Evolutionary conservation across 2,329 filamentous ascomycete genomes (phyloP).

Genomic region (Aspergillus intermedius): DNA sequence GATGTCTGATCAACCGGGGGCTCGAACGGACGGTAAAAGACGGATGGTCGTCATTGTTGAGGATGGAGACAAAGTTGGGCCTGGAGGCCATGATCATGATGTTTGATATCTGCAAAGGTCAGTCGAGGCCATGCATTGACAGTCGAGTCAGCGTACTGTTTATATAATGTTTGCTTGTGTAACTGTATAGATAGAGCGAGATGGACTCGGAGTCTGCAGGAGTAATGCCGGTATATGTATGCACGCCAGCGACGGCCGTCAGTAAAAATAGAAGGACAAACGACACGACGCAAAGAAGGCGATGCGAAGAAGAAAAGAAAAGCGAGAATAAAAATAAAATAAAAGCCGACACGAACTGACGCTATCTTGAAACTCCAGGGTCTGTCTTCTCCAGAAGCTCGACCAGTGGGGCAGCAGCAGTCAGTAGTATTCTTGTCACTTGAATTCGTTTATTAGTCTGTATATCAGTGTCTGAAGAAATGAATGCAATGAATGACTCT

Average conservation of each 20-base stretch:
- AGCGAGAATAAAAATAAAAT: neutral
- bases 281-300: slow-evolving; percentile 1
- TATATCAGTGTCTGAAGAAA: too few species aligned
- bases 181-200: too few species aligned
- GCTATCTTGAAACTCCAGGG: slow-evolving; percentile 1
- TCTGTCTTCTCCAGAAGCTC: slow-evolving; percentile 2
- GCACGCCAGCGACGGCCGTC: neutral
- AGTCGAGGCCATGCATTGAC: slow-evolving; percentile 8
- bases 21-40: slow-evolving; percentile 38
- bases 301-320: neutral
- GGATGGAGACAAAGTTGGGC: slow-evolving; percentile 37
- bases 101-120: slow-evolving; percentile 7
- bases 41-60: slow-evolving; percentile 44
- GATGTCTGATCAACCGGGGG: slow-evolving; percentile 15
- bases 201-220: neutral
- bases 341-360: neutral
- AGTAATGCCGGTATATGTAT: neutral
- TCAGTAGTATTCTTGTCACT: neutral
- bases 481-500: too few species aligned
- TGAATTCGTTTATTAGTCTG: too few species aligned
- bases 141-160: slow-evolving; percentile 12
- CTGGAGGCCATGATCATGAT: slow-evolving; percentile 22
- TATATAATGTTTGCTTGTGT: too few species aligned
- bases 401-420: neutral
- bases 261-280: slow-evolving; percentile 2